Percentiles rank a stretch among this genome's conserved stretches.
Evolutionary conservation across 2,329 filamentous ascomycete species (phyloP).

Genomic region (Apiospora hydei): DNA sequence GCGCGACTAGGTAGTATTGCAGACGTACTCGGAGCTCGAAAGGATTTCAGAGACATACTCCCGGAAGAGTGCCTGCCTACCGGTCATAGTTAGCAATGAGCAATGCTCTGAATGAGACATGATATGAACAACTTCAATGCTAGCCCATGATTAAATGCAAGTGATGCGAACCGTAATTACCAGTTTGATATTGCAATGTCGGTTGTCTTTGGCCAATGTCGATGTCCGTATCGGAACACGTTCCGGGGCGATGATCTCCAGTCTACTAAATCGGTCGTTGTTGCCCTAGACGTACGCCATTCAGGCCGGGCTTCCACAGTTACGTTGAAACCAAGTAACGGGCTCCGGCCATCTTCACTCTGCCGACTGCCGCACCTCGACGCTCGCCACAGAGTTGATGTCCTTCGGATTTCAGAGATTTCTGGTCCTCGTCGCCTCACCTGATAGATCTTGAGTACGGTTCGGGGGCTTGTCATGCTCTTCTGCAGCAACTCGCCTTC

Average conservation of each 20-base stretch:
- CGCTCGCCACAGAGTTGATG: too few species aligned
- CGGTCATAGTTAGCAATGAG: constrained; percentile 11
- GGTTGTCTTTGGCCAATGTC: not conserved
- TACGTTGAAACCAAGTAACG: too few species aligned
- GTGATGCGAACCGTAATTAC: not conserved
- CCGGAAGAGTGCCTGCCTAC: constrained; percentile 14
- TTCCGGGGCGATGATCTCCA: not conserved
- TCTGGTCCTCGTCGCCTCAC: too few species aligned
- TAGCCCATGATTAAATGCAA: not conserved
- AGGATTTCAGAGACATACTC: not conserved
- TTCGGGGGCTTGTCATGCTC: too few species aligned
- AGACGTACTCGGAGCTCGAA: not conserved
- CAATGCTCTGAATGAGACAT: constrained; percentile 20
- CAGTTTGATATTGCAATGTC: not conserved
- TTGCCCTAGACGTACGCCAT: not conserved
- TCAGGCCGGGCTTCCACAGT: not conserved
- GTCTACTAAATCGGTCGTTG: not conserved
- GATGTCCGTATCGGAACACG: too few species aligned
- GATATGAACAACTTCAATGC: not conserved
- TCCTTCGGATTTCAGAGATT: too few species aligned
- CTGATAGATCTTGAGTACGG: too few species aligned
- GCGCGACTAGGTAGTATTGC: constrained; percentile 13
- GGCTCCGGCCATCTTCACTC: too few species aligned
- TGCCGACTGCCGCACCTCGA: not conserved
- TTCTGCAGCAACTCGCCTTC: too few species aligned